Conservation (phyloP, 345 rosid genomes). For the Populus simonii region DNA sequence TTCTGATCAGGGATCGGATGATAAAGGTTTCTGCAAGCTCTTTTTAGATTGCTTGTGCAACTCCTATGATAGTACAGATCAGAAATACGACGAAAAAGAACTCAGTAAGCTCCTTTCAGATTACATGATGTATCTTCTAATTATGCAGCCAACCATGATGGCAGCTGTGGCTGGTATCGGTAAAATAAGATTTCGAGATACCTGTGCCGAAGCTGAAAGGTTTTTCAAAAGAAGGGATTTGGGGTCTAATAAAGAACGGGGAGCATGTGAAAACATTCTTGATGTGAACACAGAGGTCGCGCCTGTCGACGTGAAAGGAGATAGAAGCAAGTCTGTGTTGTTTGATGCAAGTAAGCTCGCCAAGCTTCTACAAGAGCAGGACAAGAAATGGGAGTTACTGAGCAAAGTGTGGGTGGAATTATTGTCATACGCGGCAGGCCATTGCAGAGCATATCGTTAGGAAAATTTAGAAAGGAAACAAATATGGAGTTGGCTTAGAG, state of each 20-base stretch:
- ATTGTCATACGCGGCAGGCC: constrained; percentile 51
- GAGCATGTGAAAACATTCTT: constrained; percentile 24
- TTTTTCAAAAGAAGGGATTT: constrained; percentile 33
- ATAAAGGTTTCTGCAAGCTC: constrained; percentile 34
- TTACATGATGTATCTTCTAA: constrained; percentile 59
- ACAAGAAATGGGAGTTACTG: constrained; percentile 50
- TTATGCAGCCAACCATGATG: constrained; percentile 47
- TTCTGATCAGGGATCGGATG: too few relatives aligned
- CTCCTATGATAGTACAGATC: constrained; percentile 17
- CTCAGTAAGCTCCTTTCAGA: constrained; percentile 49
- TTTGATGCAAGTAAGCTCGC: constrained; percentile 61
- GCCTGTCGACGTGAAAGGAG: constrained; percentile 51
- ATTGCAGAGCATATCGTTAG: constrained; percentile 49
- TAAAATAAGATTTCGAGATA: constrained; percentile 49
- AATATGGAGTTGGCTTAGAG: too few relatives aligned
- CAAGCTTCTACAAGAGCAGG: constrained; percentile 31
- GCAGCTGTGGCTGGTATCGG: constrained; percentile 49
- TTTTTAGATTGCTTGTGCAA: constrained; percentile 60
- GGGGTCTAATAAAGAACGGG: neutral
- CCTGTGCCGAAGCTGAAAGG: constrained; percentile 39
- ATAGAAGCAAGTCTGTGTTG: constrained; percentile 58
- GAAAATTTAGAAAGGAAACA: too few relatives aligned
- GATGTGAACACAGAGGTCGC: constrained; percentile 26
- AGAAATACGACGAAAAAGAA: constrained; percentile 1
- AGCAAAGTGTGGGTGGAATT: constrained; percentile 66